phyloP scores from a whole-genome alignment of 1,139 yeast species.

The Yamadazyma membranifaciens region DNA sequence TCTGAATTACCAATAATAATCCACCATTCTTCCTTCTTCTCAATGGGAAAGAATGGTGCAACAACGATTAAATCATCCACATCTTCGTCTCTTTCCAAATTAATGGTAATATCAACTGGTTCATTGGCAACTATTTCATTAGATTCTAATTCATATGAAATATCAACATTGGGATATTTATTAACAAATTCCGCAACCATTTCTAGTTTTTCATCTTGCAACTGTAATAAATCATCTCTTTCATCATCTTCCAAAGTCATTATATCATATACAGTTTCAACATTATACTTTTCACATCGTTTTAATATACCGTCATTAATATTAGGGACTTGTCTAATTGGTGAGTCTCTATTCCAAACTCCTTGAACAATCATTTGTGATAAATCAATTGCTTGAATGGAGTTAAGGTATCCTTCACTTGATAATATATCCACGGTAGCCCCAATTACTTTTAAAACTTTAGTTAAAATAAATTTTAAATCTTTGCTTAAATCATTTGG shows the following conservation, averaged over 20 bases:
- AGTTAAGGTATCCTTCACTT: constrained; percentile 76
- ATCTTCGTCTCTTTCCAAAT: constrained; percentile 70
- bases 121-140: constrained; percentile 47
- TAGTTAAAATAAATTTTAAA: constrained; percentile 49
- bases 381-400: constrained; percentile 81
- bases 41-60: constrained; percentile 54
- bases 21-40: constrained; percentile 86
- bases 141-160: constrained; percentile 52
- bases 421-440: constrained; percentile 77
- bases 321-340: constrained; percentile 80
- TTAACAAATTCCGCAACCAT: constrained; percentile 87
- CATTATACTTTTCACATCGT: constrained; percentile 55
- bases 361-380: constrained; percentile 90
- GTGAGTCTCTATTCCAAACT: constrained; percentile 77
- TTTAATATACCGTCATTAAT: constrained; percentile 51
- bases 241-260: constrained; percentile 83
- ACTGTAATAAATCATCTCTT: constrained; percentile 60
- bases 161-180: constrained; percentile 82
- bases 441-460: constrained; percentile 51
- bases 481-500: constrained; percentile 62
- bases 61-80: constrained; percentile 65
- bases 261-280: constrained; percentile 77
- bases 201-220: constrained; percentile 49
- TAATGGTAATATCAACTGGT: constrained; percentile 48
- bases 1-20: constrained; percentile 70